Percentiles rank a stretch among this genome's conserved stretches.
Conservation (phyloP, 768 basidiomycete species). For the Coprinopsis sp. region DNA sequence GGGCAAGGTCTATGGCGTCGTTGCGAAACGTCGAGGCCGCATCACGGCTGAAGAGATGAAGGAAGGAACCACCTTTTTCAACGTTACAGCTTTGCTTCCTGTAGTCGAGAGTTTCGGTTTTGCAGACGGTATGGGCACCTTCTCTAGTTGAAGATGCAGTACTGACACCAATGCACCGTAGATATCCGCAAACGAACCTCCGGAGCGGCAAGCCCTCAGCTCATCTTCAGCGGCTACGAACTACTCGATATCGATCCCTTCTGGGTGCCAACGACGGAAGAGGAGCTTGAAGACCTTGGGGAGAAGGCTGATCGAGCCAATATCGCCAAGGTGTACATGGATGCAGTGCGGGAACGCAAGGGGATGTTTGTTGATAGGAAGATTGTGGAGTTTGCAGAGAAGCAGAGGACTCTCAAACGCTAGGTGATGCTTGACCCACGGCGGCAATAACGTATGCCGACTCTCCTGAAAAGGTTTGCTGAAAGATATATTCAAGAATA, state of each 20-base stretch:
- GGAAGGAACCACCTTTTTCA: slow-evolving; percentile 94
- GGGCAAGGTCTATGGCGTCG: slow-evolving; percentile 95
- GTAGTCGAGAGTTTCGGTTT: slow-evolving; percentile 98
- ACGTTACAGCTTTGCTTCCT: slow-evolving; percentile 83
- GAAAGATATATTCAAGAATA: no score
- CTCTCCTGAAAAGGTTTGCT: no score
- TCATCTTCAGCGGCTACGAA: slow-evolving; percentile 98
- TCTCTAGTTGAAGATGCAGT: neutral
- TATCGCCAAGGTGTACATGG: slow-evolving; percentile 91
- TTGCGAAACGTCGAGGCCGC: slow-evolving; percentile 83
- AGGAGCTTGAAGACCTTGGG: slow-evolving; percentile 94
- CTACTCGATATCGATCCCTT: slow-evolving; percentile 92
- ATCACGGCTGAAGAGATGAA: slow-evolving; percentile 99
- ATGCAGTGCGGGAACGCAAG: slow-evolving; percentile 84
- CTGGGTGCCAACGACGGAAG: slow-evolving; percentile 97
- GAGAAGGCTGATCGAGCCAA: slow-evolving; percentile 93
- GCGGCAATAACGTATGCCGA: no score
- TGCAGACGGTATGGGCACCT: slow-evolving; percentile 68
- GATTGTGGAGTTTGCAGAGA: slow-evolving; percentile 94
- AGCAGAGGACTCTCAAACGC: slow-evolving; percentile 84
- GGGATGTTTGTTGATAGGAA: slow-evolving; percentile 95
- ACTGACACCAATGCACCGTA: slow-evolving; percentile 25
- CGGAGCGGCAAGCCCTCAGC: slow-evolving; percentile 93
- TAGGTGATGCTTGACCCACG: no score
- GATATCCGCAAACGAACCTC: slow-evolving; percentile 96